These are phyloP conservation scores for Plasmodium gonderi DNA, from an alignment of 169 alveolate species.

Conservation along the genomic window DNA sequence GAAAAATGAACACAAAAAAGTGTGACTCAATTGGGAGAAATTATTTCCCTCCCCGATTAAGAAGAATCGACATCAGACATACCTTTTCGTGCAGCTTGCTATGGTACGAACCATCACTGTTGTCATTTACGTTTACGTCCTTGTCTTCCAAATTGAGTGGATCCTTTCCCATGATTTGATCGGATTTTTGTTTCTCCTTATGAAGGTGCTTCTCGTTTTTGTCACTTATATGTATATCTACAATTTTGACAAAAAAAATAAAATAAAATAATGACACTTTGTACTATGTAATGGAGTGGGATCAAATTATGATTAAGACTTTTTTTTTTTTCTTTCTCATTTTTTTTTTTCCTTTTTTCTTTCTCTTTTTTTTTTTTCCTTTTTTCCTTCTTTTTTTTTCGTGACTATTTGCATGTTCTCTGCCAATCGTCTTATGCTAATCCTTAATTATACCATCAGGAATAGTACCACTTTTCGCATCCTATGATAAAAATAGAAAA, in stretches of 20 bases:
- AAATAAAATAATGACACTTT: background rate
- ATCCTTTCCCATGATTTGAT: background rate
- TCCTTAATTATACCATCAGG: background rate
- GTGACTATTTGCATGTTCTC: too few relatives aligned
- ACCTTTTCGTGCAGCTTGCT: slow-evolving; percentile 45
- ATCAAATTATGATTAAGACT: background rate
- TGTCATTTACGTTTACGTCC: background rate
- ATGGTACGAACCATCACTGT: slow-evolving; percentile 1
- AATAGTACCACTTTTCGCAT: background rate
- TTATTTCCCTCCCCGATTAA: too few relatives aligned
- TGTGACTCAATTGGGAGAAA: background rate
- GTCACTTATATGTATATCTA: background rate
- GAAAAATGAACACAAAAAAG: background rate
- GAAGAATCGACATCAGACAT: background rate
- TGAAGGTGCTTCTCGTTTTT: background rate
- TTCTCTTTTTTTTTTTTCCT: background rate
- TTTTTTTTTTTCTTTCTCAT: background rate
- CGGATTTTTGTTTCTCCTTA: background rate
- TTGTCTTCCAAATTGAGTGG: background rate
- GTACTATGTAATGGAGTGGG: background rate
- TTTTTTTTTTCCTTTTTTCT: background rate
- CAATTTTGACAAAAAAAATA: background rate
- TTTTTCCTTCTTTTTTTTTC: background rate
- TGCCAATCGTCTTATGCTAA: background rate
- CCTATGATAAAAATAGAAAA: background rate